Evolutionary conservation across 2,329 filamentous ascomycete genomes (phyloP).

Genomic region (Colletotrichum sp.): DNA sequence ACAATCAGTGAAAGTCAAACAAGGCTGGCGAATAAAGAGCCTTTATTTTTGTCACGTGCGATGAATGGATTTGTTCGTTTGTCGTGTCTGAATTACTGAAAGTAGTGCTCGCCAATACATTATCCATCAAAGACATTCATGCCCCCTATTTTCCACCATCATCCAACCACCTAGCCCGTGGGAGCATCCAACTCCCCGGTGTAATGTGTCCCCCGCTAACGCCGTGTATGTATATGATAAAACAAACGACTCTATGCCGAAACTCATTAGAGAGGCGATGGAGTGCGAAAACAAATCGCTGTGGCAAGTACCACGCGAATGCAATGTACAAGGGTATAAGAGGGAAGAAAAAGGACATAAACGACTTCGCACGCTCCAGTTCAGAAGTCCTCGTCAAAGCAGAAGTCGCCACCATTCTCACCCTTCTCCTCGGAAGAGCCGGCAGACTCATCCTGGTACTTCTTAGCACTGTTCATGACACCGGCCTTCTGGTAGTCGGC

Average conservation of each 20-base stretch:
- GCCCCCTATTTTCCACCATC: conserved; percentile 17
- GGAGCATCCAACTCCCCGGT: conserved; percentile 11
- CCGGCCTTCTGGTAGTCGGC: conserved; percentile 99
- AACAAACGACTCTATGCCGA: not conserved
- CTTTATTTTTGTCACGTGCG: not conserved
- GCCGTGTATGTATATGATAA: conserved; percentile 11
- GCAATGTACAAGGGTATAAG: conserved; percentile 25
- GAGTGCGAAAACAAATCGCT: conserved; percentile 29
- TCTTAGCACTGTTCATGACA: conserved; percentile 92
- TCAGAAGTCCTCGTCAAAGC: conserved; percentile 97
- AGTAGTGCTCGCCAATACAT: conserved; percentile 3
- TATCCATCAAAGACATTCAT: conserved; percentile 21
- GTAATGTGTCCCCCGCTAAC: conserved; percentile 10
- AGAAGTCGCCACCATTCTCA: conserved; percentile 78
- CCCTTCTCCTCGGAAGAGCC: conserved; percentile 53
- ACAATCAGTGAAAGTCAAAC: not conserved
- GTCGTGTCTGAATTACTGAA: conserved; percentile 11
- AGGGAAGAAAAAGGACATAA: conserved; percentile 20
- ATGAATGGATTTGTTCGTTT: not conserved
- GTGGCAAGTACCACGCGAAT: conserved; percentile 25
- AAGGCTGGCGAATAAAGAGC: not conserved
- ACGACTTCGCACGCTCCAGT: conserved; percentile 28
- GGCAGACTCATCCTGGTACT: conserved; percentile 56
- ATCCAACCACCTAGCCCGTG: conserved; percentile 13
- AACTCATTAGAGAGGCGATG: conserved; percentile 2